Evolutionary conservation across 2,329 filamentous ascomycete genomes (phyloP).

Genomic region (Colletotrichum gigasporum): DNA sequence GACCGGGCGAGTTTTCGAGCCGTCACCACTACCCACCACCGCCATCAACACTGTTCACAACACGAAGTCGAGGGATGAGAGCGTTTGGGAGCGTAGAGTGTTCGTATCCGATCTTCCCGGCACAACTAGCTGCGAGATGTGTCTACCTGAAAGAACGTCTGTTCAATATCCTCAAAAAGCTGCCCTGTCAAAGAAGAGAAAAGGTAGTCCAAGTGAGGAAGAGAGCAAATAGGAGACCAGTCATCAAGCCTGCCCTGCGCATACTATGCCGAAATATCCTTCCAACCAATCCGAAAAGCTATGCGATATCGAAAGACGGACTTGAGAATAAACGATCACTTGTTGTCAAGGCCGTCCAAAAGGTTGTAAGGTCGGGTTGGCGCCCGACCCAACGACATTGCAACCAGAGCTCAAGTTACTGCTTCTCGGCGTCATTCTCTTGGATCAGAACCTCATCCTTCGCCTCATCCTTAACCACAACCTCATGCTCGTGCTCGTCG

Average conservation of each 20-base stretch:
- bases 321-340: no score
- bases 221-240: not conserved
- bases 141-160: not conserved
- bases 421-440: constrained; percentile 53
- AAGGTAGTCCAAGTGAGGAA: not conserved
- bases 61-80: not conserved
- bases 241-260: not conserved
- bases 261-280: not conserved
- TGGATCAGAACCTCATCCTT: no score
- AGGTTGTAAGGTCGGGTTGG: no score
- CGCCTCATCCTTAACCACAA: constrained; percentile 32
- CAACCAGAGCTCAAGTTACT: no score
- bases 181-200: not conserved
- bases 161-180: no score
- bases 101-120: not conserved
- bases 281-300: not conserved
- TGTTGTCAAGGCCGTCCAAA: no score
- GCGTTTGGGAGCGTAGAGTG: not conserved
- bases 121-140: not conserved
- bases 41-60: not conserved
- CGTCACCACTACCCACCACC: not conserved
- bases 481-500: not conserved
- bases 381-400: no score
- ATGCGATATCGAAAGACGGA: not conserved
- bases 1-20: not conserved